phyloP scores from a whole-genome alignment of 1,284 basidiomycete genomes.

The Cerioporus squamosus region DNA sequence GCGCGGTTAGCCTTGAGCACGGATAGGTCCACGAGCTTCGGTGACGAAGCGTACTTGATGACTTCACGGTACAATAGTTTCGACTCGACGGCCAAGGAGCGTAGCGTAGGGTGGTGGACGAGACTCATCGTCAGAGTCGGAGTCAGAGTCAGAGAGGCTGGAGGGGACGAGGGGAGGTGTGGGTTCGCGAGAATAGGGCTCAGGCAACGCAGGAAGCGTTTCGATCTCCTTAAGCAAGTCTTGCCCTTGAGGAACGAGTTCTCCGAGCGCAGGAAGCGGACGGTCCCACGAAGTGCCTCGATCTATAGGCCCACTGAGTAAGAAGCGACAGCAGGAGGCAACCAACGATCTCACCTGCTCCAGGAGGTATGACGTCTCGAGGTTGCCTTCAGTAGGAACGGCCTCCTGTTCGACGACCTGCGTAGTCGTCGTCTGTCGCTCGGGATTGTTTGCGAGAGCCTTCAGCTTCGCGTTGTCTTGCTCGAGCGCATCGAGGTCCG shows the following conservation, averaged over 20 bases:
- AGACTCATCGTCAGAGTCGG: conserved; percentile 50
- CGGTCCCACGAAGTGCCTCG: conserved; percentile 86
- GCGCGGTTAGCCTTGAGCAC: conserved; percentile 54
- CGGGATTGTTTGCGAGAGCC: conserved; percentile 60
- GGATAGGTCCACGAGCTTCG: conserved; percentile 84
- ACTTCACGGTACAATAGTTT: conserved; percentile 85
- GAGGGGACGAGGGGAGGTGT: conserved; percentile 71
- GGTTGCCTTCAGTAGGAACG: conserved; percentile 70
- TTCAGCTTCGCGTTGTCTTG: conserved; percentile 88
- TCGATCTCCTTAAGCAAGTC: conserved; percentile 86
- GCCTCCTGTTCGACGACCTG: conserved; percentile 64
- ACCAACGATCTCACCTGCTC: conserved; percentile 64
- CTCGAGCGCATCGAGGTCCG: conserved; percentile 86
- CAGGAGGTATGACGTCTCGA: conserved; percentile 84
- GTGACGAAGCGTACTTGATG: conserved; percentile 78
- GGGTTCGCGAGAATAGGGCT: conserved; percentile 47
- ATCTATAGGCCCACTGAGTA: conserved; percentile 55
- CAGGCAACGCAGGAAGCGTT: conserved; percentile 66
- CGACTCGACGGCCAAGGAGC: conserved; percentile 76
- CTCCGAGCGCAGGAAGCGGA: conserved; percentile 89
- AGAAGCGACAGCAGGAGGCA: conserved; percentile 10
- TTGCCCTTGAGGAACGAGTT: conserved; percentile 92
- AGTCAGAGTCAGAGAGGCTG: conserved; percentile 63
- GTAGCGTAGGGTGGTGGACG: conserved; percentile 55
- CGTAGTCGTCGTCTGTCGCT: conserved; percentile 60